Evolutionary conservation across 192 early-diverging fungal species (phyloP), one percentile per base, ranked within the genome.

Genomic region (Coemansia reversa): DNA sequence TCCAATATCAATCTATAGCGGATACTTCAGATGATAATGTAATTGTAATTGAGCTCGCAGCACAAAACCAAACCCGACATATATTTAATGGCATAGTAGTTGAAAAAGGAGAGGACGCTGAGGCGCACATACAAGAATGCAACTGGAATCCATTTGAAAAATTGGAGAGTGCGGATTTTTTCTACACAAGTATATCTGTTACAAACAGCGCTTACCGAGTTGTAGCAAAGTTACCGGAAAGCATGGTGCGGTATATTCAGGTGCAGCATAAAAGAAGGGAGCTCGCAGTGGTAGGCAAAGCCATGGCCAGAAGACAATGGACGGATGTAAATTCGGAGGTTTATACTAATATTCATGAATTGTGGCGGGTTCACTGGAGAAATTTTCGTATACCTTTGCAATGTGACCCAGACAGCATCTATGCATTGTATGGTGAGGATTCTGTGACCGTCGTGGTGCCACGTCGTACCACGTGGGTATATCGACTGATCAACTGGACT

Each of bases 351-450:
- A 69, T 71, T 45, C 74, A 76, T 20, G 74, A 76, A 62, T 55
- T 52, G 65, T 76, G 74, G 74, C 63, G 57, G 25, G 65, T 70
- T 11, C 71, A 76, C 48, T 70, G 69, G 69, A 60, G 74, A 51
- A 22, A 67, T 19, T 76, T 76, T 28, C 29, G 50, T 3, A 18
- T 76, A 9, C 74, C 74, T 0, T 24, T 67, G 53, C 69, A 71
- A 42, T 70, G 69, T 19, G 52, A 67, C 48, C 8, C 67, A 16
- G 18, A 32, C 18, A 27, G n/a, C 2, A 60, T 76, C 2, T 49
- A 51, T 1, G 65, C 69, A 11, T 51, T 66, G 55, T 76, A 76
- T 39, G 69, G 65, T 7, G 52, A 48, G 8, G 51, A 66, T 14
- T 48, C 39, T 20, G 63, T 76, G 23, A 39, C 60, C 7, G 60